Percentiles rank a stretch among this genome's conserved stretches.
Evolutionary conservation across 2,329 filamentous ascomycete genomes (phyloP).

Genomic region (Aspergillus aculeatinus): DNA sequence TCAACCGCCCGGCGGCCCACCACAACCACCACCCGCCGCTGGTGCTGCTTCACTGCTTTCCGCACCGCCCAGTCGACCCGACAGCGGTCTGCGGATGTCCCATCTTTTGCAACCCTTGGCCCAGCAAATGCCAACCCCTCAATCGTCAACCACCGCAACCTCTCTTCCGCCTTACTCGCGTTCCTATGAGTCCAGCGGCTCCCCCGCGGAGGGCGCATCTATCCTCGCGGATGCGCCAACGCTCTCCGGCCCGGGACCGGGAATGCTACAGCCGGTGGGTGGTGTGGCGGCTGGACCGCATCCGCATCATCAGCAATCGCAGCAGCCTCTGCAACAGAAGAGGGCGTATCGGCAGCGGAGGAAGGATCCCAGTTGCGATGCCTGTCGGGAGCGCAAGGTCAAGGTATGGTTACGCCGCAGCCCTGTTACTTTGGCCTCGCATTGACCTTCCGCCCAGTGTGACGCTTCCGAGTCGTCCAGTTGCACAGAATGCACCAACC

Average conservation of each 20-base stretch:
- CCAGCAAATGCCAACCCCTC: conserved; percentile 24
- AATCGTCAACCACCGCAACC: conserved; percentile 23
- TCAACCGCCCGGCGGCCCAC: conserved; percentile 20
- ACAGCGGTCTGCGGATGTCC: conserved; percentile 43
- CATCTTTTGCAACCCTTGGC: conserved; percentile 41
- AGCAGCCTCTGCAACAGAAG: conserved; percentile 71
- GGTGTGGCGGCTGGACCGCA: conserved; percentile 5
- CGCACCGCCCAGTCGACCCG: conserved; percentile 40
- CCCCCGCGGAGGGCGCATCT: conserved; percentile 39
- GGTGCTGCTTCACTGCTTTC: conserved; percentile 31
- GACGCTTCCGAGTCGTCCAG: conserved; percentile 95
- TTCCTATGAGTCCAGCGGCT: conserved; percentile 42
- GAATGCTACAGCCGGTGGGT: conserved; percentile 20
- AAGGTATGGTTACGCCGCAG: conserved; percentile 48
- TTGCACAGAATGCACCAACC: conserved; percentile 95
- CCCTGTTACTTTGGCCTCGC: conserved; percentile 1
- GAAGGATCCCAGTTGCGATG: conserved; percentile 97
- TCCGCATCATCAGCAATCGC: conserved; percentile 53
- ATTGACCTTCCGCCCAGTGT: conserved; percentile 53
- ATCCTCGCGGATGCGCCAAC: conserved; percentile 35
- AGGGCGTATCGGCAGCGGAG: conserved; percentile 89
- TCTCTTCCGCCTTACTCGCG: conserved; percentile 34
- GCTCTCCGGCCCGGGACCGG: conserved; percentile 42
- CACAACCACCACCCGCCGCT: too few relatives aligned
- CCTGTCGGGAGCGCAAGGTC: conserved; percentile 79